phyloP scores from a whole-genome alignment of 768 basidiomycete genomes.

The Tylopilus felleus region DNA sequence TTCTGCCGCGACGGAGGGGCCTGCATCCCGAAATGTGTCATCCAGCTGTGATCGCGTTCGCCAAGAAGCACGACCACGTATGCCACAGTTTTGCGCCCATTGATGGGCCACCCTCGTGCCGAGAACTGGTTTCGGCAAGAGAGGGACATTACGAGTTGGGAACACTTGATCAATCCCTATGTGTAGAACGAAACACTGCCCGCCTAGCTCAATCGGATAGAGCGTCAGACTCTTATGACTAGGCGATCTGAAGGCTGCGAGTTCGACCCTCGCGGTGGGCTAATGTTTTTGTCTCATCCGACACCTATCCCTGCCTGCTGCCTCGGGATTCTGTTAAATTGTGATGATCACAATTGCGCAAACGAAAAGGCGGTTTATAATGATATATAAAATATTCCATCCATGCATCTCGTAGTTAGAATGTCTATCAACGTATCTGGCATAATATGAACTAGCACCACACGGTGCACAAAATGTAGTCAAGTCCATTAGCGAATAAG shows the following conservation, averaged over 20 bases:
- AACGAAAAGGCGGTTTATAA: slow-evolving; percentile 8
- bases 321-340: too few species aligned
- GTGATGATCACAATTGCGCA: not conserved
- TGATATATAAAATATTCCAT: slow-evolving; percentile 23
- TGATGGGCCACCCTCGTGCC: slow-evolving; percentile 1
- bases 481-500: slow-evolving; percentile 10
- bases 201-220: slow-evolving; percentile 69
- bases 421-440: slow-evolving; percentile 4
- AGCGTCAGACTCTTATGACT: slow-evolving; percentile 60
- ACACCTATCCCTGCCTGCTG: too few species aligned
- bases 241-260: slow-evolving; percentile 58
- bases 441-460: slow-evolving; percentile 3
- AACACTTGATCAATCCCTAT: not conserved
- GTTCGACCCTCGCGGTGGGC: slow-evolving; percentile 65
- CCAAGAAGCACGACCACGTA: not conserved
- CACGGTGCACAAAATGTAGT: slow-evolving; percentile 15
- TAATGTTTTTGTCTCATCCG: slow-evolving; percentile 27
- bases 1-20: not conserved
- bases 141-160: not conserved
- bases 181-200: slow-evolving; percentile 25
- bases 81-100: slow-evolving; percentile 28
- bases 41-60: not conserved
- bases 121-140: not conserved
- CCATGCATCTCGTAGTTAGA: slow-evolving; percentile 8
- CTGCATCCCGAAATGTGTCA: not conserved